phyloP scores from a whole-genome alignment of 1,284 basidiomycete species.

The Cryptococcus jaspeensis region DNA sequence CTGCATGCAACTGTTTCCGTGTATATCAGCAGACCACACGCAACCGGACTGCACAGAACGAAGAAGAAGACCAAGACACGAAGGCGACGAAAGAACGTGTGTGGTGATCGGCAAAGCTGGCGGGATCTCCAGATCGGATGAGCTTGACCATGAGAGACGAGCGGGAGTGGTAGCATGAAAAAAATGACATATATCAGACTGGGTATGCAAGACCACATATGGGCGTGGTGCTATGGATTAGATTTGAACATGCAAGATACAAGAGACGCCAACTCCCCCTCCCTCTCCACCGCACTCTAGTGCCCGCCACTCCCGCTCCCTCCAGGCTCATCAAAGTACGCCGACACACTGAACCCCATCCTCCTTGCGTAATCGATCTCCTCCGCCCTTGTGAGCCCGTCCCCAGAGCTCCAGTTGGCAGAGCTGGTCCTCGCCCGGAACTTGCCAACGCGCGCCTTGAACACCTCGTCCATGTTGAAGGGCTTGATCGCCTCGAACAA shows the following conservation, averaged over 20 bases:
- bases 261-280: background rate
- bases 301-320: background rate
- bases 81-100: too few relatives aligned
- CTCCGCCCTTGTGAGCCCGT: conserved; percentile 77
- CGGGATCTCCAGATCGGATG: too few relatives aligned
- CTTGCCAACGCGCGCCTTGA: conserved; percentile 60
- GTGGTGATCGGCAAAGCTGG: too few relatives aligned
- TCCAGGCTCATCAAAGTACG: conserved; percentile 1
- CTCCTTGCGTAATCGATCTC: conserved; percentile 78
- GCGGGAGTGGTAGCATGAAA: too few relatives aligned
- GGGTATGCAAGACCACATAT: background rate
- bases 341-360: conserved; percentile 69
- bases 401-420: conserved; percentile 83
- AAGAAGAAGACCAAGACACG: too few relatives aligned
- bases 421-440: conserved; percentile 87
- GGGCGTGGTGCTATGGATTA: background rate
- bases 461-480: conserved; percentile 68
- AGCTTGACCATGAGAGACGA: too few relatives aligned
- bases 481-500: conserved; percentile 84
- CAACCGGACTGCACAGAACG: too few relatives aligned
- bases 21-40: too few relatives aligned
- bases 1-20: too few relatives aligned
- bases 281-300: background rate
- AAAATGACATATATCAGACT: background rate
- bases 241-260: background rate